Percentiles rank a stretch among this genome's conserved stretches.
Conservation (phyloP, 148 eudicot species). For the Mesembryanthemum crystallinum region DNA sequence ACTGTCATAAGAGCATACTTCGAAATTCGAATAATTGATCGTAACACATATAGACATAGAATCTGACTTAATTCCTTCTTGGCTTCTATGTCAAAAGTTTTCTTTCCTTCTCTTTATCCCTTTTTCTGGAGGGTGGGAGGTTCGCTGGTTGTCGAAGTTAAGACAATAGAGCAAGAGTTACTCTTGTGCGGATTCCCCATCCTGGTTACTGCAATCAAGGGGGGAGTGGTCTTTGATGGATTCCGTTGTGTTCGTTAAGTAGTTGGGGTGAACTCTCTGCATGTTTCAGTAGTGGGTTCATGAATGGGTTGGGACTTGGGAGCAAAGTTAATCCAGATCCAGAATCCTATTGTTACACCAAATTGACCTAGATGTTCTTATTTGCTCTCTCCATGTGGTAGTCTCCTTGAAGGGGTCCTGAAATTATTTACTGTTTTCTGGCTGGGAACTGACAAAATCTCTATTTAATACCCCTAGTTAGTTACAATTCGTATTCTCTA, state of each 20-base stretch:
- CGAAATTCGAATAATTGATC: too few relatives aligned
- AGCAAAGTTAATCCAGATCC: too few relatives aligned
- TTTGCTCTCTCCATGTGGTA: too few relatives aligned
- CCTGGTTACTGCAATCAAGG: neutral
- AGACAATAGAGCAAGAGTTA: neutral
- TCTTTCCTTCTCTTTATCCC: neutral
- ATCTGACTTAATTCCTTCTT: neutral
- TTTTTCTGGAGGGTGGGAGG: neutral
- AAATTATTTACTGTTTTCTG: too few relatives aligned
- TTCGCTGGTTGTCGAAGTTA: neutral
- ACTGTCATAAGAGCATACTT: neutral
- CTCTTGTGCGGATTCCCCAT: neutral
- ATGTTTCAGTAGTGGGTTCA: neutral
- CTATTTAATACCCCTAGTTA: too few relatives aligned
- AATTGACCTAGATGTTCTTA: too few relatives aligned
- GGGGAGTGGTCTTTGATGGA: neutral
- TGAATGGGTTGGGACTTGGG: neutral
- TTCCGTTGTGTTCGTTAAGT: neutral
- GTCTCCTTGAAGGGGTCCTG: too few relatives aligned
- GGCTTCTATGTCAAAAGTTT: neutral
- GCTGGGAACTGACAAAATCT: too few relatives aligned
- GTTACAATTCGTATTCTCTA: too few relatives aligned
- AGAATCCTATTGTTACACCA: too few relatives aligned
- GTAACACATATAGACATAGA: too few relatives aligned
- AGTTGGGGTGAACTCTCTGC: neutral